Evolutionary conservation across 805 yeast genomes (phyloP).

Genomic region (Lipomyces mesembrius): DNA sequence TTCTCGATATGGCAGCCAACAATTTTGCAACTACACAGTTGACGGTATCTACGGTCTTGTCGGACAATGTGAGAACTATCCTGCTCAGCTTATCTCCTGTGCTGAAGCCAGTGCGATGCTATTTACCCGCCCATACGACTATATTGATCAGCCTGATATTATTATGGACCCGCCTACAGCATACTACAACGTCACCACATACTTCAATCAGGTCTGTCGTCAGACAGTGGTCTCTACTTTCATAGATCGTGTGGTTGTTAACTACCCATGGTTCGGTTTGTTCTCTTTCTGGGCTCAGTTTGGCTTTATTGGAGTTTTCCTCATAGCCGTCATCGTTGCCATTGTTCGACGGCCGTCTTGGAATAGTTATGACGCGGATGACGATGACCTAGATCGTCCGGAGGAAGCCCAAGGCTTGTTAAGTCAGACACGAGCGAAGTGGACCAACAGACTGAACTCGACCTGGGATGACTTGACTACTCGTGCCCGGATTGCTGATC

Average conservation of each 20-base stretch:
- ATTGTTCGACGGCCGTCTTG: constrained; percentile 29
- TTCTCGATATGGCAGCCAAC: constrained; percentile 37
- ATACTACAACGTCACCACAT: constrained; percentile 22
- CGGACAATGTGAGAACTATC: constrained; percentile 33
- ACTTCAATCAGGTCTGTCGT: constrained; percentile 33
- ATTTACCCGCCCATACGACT: constrained; percentile 14
- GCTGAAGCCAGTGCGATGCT: constrained; percentile 32
- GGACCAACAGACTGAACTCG: constrained; percentile 26
- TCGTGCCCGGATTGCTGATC: constrained; percentile 32
- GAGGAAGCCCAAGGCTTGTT: constrained; percentile 32
- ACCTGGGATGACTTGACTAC: constrained; percentile 37
- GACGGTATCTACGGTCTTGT: constrained; percentile 36
- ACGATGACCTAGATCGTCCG: constrained; percentile 26
- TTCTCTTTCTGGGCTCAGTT: constrained; percentile 38
- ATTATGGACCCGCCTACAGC: constrained; percentile 17
- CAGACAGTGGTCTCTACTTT: constrained; percentile 36
- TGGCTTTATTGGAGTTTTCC: constrained; percentile 34
- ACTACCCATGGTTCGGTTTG: constrained; percentile 38
- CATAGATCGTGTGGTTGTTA: constrained; percentile 35
- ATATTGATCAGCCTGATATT: constrained; percentile 10
- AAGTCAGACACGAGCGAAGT: constrained; percentile 32
- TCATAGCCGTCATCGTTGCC: constrained; percentile 31
- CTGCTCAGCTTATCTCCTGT: constrained; percentile 33
- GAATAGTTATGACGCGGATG: constrained; percentile 35
- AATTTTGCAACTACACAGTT: constrained; percentile 29